These are phyloP conservation scores for Aegilops longissima DNA, from an alignment of 176 grass and related monocot genomes.

Conservation along the genomic window DNA sequence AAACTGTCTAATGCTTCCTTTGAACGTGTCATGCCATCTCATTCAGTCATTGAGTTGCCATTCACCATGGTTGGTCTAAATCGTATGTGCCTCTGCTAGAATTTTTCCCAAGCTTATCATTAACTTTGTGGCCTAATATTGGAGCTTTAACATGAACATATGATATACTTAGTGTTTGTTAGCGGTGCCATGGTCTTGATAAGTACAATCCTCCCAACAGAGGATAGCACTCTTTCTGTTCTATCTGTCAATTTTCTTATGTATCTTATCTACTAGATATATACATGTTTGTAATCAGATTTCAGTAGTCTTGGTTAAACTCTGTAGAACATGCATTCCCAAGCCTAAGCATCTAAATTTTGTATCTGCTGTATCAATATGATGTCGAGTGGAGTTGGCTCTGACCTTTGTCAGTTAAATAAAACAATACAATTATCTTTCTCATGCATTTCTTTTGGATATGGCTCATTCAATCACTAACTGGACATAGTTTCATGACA, in stretches of 20 bases:
- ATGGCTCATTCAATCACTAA: conserved; percentile 2
- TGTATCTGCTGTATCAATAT: background rate
- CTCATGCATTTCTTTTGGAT: background rate
- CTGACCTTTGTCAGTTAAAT: background rate
- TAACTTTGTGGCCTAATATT: background rate
- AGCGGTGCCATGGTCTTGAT: no score
- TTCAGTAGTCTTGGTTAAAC: background rate
- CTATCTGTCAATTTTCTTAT: no score
- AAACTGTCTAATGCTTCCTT: background rate
- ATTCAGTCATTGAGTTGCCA: background rate
- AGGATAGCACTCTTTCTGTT: no score
- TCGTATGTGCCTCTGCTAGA: background rate
- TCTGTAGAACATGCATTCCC: background rate
- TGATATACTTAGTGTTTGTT: background rate
- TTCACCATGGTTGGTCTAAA: background rate
- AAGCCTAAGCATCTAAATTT: background rate
- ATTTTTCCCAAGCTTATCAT: background rate
- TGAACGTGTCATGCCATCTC: background rate
- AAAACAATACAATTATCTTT: background rate
- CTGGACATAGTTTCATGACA: background rate
- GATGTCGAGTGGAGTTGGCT: background rate
- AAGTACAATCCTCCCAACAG: no score
- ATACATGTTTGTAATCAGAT: background rate
- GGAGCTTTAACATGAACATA: background rate
- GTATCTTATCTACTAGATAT: background rate